These are phyloP conservation scores for Malbranchea cinnamomea DNA, from an alignment of 2,329 filamentous ascomycete genomes.

Conservation along the genomic window DNA sequence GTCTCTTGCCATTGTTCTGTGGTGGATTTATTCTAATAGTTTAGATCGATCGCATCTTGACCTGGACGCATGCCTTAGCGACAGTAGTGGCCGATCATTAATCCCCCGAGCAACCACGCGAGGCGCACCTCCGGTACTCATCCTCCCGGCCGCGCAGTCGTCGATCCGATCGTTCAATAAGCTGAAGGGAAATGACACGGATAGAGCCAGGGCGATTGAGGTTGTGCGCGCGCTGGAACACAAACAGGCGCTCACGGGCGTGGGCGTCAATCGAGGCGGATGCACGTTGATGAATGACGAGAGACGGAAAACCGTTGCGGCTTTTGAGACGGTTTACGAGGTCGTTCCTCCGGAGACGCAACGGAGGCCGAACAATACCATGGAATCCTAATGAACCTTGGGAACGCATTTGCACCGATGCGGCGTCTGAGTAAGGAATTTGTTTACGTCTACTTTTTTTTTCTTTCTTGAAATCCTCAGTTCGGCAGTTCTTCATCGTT, in stretches of 20 bases:
- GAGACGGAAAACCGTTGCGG: conserved; percentile 34
- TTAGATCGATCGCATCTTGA: conserved; percentile 7
- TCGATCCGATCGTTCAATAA: conserved; percentile 27
- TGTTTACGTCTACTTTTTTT: too few relatives aligned
- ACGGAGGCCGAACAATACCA: too few relatives aligned
- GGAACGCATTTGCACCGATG: too few relatives aligned
- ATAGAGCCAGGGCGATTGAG: conserved; percentile 33
- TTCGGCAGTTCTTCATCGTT: too few relatives aligned
- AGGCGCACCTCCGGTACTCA: conserved; percentile 19
- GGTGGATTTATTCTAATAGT: too few relatives aligned
- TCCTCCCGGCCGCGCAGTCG: conserved; percentile 21
- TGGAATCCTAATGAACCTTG: too few relatives aligned
- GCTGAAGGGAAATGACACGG: conserved; percentile 26
- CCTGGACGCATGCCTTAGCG: conserved; percentile 8
- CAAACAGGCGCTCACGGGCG: conserved; percentile 37
- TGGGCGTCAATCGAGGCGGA: conserved; percentile 39
- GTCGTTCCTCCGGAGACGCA: conserved; percentile 13
- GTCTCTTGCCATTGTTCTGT: conserved; percentile 3
- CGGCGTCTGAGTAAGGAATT: too few relatives aligned
- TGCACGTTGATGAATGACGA: conserved; percentile 38
- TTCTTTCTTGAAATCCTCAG: too few relatives aligned
- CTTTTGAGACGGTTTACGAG: conserved; percentile 35
- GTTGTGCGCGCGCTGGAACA: conserved; percentile 31
- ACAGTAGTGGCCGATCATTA: conserved; percentile 11
- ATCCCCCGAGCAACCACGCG: conserved; percentile 9